Evolutionary conservation across 306 rosid species (phyloP), one percentile per base, ranked within the genome.

Genomic region (Vigna radiata): DNA sequence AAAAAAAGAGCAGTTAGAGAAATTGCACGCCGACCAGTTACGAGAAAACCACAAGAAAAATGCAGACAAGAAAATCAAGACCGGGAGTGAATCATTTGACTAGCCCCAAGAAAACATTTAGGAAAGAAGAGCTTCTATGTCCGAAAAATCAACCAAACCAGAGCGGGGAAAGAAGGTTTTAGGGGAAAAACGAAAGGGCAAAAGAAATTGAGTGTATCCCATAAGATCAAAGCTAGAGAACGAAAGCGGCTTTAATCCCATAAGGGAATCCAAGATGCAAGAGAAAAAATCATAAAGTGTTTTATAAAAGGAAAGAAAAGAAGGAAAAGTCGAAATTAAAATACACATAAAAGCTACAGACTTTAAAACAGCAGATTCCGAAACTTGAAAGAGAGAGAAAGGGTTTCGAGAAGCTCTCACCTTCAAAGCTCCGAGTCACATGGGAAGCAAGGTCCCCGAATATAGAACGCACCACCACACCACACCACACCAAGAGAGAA

Each of bases 221-320:
- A 33, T 44, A 82, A 58, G 82, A 87, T 86, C 87, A 75, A 81
- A 78, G 81, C 73, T 68, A 15, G 60, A 76, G 63, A 85, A 81
- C 59, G 79, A 91, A 89, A 90, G 92, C 89, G 81, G 83, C 95
- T 92, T 89, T 90, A 87, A 81, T 72, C 88, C 81, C 87, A 74
- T 52, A 79, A 37, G 79, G 82, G 83, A 88, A 91, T 90, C 91
- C 88, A 84, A 91, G 96, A 91, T 87, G 91, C 89, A 86, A 84
- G 75, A 76, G 66, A 56, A 46, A 49, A 82, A 27, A 41, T 11
- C 7, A 65, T 67, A 68, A 84, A 82, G 75, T 70, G 41, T 58
- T 66, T 37, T 41, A 62, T 74, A 79, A 77, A 52, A 77, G 70
- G 48, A 84, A 39, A 67, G 17, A 61, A 25, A 5, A 16, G 16